Base-by-base conservation (phyloP, 495 filamentous ascomycete species). In the Trypethelium eluteriae region DNA sequence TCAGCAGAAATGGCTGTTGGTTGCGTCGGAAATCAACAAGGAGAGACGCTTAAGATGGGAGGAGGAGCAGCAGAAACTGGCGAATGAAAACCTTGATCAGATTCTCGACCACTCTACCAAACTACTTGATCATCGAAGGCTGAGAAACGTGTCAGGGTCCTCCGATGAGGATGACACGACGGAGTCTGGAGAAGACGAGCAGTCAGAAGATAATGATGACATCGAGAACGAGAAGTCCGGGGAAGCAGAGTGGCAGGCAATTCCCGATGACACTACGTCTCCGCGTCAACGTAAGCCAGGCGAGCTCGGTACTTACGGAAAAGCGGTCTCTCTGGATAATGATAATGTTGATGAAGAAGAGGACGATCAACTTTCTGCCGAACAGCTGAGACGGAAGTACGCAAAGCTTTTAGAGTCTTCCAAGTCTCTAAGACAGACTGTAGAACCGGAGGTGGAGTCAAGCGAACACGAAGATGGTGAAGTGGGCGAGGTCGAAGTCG, bases 31-130 rank as follows among this genome's bases (percentile, higher is more conserved):
- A 67, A 85, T 96, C 49, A 90, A 95, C 71, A 83, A 85, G 62
- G 79, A 80, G 44, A 86, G 91, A 3, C 69, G 93, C 39, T 82
- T 85, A 57, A 85, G 86, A 49, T 96, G 90, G 91, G 89, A 96
- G 73, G 89, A 88, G 62, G 88, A 94, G 74, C 88, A 94, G 73
- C 89, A 93, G 73, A 85, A 84, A 32, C 81, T 87, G 68, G 89
- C 92, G 64, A 91, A 92, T 71, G 86, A 90, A 70, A 88, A 89
- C 7, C 78, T 96, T 66, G 90, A 95, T 69, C 85, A 91, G 72
- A 90, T 90, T 32, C 87, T 96, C 61, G 91, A 89, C 69, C 82
- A 89, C 56, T 85, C 85, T 1, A 84, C 83, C 59, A 79, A 81
- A 62, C 82, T 85, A 67, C 73, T 86, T 39, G 81, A 84, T 61